A percentile compares a stretch with the other conserved stretches of the same genome.
phyloP scores from a whole-genome alignment of 768 basidiomycete genomes.

The Podaxis sp. region DNA sequence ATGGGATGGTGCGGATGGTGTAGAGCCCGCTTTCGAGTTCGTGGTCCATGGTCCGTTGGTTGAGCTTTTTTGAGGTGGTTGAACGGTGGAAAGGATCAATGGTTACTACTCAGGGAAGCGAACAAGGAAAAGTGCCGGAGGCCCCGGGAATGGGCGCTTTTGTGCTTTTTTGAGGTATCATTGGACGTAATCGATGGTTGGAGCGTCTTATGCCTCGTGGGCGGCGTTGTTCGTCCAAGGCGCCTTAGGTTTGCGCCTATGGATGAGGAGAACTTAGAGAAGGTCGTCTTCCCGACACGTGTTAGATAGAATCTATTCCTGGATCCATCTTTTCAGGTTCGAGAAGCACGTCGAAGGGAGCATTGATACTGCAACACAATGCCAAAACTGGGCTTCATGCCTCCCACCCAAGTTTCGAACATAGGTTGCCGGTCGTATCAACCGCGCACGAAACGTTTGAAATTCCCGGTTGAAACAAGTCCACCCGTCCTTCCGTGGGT shows the following conservation, averaged over 20 bases:
- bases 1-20: conserved; percentile 8
- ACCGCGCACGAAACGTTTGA: no score
- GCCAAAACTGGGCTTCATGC: no score
- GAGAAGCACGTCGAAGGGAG: no score
- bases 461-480: no score
- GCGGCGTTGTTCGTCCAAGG: background rate
- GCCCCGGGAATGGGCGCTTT: background rate
- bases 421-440: no score
- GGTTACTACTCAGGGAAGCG: background rate
- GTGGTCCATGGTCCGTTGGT: background rate
- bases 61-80: background rate
- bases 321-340: no score
- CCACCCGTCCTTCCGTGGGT: background rate
- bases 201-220: background rate
- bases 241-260: no score
- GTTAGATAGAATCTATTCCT: no score
- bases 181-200: background rate
- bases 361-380: no score
- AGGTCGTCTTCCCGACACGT: no score
- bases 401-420: no score
- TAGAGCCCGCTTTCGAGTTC: conserved; percentile 6
- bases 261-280: no score
- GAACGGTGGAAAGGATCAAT: background rate
- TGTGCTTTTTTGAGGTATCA: background rate
- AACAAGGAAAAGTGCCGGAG: background rate